These are phyloP conservation scores for Blastobotrys capitulatus DNA, from an alignment of 1,139 yeast species.

Conservation along the genomic window DNA sequence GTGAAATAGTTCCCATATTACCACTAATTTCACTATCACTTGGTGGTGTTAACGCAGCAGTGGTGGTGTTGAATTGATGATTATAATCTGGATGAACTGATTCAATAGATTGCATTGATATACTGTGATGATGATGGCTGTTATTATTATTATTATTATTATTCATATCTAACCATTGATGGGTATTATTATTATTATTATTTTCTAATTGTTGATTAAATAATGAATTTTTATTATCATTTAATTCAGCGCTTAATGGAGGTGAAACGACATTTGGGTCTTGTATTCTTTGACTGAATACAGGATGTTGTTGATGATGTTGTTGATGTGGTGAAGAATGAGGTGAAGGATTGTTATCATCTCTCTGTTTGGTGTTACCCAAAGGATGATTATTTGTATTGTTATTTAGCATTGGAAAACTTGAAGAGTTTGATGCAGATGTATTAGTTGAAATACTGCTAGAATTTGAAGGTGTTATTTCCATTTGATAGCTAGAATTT, in stretches of 20 bases:
- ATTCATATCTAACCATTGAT: not conserved
- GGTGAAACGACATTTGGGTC: not conserved
- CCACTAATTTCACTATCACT: slow-evolving; percentile 3
- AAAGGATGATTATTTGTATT: not conserved
- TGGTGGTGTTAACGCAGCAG: slow-evolving; percentile 9
- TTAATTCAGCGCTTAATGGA: slow-evolving; percentile 4
- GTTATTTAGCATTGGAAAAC: not conserved
- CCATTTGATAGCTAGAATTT: slow-evolving; percentile 2
- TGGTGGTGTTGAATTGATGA: slow-evolving; percentile 5
- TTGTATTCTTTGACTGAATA: not conserved
- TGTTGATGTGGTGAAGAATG: no score
- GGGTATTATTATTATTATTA: no score
- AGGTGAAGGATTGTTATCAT: no score
- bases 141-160: no score
- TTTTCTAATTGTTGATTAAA: no score
- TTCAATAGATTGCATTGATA: not conserved
- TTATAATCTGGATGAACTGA: not conserved
- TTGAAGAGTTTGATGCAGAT: not conserved
- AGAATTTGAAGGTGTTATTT: slow-evolving; percentile 3
- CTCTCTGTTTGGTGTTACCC: no score
- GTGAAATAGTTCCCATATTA: not conserved
- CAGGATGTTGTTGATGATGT: not conserved
- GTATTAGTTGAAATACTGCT: not conserved
- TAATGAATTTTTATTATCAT: no score
- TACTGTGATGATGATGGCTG: not conserved